Evolutionary conservation across 2,329 filamentous ascomycete genomes (phyloP).

Genomic region (Aspergillus novoparasiticus): DNA sequence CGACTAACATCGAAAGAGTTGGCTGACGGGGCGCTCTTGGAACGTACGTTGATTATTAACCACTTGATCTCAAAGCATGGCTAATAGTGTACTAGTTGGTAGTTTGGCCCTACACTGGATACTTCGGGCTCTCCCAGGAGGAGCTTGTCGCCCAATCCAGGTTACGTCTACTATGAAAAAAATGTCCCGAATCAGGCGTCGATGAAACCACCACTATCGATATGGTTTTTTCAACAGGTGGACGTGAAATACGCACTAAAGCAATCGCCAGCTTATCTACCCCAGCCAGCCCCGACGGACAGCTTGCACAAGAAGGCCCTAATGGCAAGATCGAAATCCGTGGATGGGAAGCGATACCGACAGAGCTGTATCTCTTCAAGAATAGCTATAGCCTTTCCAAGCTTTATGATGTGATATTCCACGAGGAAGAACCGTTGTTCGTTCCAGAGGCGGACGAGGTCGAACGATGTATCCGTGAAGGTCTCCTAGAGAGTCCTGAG

Average conservation of each 20-base stretch:
- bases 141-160: neutral
- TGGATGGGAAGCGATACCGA: neutral
- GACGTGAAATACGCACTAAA: neutral
- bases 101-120: conserved; percentile 82
- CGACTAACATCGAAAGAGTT: conserved; percentile 76
- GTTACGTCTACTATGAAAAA: conserved; percentile 49
- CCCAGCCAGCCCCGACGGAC: neutral
- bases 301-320: neutral
- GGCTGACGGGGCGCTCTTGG: conserved; percentile 74
- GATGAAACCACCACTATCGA: conserved; percentile 75
- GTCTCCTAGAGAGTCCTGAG: conserved; percentile 67
- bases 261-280: neutral
- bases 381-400: neutral
- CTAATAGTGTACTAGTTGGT: conserved; percentile 51
- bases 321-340: conserved; percentile 8
- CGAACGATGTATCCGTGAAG: conserved; percentile 68
- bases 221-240: conserved; percentile 63
- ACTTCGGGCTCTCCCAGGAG: conserved; percentile 13
- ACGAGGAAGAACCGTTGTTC: neutral
- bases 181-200: conserved; percentile 33
- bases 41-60: conserved; percentile 38
- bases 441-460: conserved; percentile 75
- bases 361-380: neutral
- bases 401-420: neutral
- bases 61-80: neutral